Evolutionary conservation across 345 rosid genomes (phyloP), one percentile per base, ranked within the genome.

Genomic region (Boechera stricta): DNA sequence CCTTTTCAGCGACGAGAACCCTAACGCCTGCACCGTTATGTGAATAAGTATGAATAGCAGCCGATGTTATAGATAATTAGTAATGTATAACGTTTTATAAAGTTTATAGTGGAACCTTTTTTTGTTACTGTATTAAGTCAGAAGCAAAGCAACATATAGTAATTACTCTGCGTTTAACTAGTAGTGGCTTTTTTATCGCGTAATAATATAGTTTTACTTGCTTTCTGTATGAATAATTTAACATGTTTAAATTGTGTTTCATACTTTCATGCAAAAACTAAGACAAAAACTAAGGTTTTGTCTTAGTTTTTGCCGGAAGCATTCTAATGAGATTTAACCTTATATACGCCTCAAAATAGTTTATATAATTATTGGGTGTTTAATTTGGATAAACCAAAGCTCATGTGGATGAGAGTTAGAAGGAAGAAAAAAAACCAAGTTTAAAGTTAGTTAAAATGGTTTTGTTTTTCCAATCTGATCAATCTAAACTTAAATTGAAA

Each of bases 1-100:
- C 21, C 72, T 73, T 36, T 79, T 79, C 72, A 79, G 79, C 62
- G 82, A 79, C 67, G 82, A 79, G 62, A 79, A 79, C 65, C 82
- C 82, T 29, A 79, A 79, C 41, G 79, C 82, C 7, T 79, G 82
- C 72, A 44, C 54, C 49, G 11, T 79, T 45, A 74, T 79, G 79
- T 79, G 64, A 77, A 36, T 67, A 32, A 33, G 54, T 52, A 35
- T 61, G 21, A 29, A 26, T 60, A 41, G 48, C 39, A 28, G 12
- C 7, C 44, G 5, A 32, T 31, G 41, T 48, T 26, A 35, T 74
- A 8, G 4, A 35, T 74, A 32, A 6, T 9, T 63, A 24, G 55
- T 66, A 49, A 26, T 48, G 16, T 64, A 52, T 53, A 49, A 35
- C 16, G 45, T 10, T 67, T 21, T 13, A 11, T 47, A 0, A 6